Evolutionary conservation across 108 stramenopile genomes (phyloP).

Genomic region (Fragilaria radians): DNA sequence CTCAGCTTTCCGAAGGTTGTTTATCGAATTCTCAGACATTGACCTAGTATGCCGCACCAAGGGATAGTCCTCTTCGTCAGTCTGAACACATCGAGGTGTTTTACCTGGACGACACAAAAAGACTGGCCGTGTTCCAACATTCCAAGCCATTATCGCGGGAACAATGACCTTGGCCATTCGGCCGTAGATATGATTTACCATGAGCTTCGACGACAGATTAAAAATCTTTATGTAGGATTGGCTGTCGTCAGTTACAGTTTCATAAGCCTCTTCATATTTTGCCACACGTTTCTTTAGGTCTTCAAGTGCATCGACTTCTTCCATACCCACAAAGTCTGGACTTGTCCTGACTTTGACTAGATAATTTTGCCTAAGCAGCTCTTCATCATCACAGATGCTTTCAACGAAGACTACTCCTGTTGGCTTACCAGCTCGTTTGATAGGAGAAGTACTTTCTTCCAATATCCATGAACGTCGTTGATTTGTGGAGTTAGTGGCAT

Average conservation of each 20-base stretch:
- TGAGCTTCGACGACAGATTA: conserved; percentile 81
- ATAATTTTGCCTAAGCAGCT: conserved; percentile 70
- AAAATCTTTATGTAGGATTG: conserved; percentile 91
- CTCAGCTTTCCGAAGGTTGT: conserved; percentile 32
- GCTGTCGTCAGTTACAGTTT: conserved; percentile 89
- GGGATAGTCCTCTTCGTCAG: conserved; percentile 41
- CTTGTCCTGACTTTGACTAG: conserved; percentile 69
- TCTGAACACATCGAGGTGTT: conserved; percentile 41
- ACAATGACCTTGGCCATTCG: conserved; percentile 87
- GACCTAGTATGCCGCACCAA: conserved; percentile 1
- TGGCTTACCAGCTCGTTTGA: conserved; percentile 44
- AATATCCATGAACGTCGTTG: conserved; percentile 70
- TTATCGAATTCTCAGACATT: conserved; percentile 6
- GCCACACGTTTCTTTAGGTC: conserved; percentile 79
- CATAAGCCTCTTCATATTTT: conserved; percentile 90
- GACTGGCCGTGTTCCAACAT: conserved; percentile 84
- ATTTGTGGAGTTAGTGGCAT: conserved; percentile 95
- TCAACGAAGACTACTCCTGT: conserved; percentile 93
- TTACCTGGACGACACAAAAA: conserved; percentile 81
- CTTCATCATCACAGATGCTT: conserved; percentile 91
- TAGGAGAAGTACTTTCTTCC: conserved; percentile 61
- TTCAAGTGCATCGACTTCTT: conserved; percentile 54
- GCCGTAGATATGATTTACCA: conserved; percentile 67
- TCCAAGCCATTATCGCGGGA: conserved; percentile 87
- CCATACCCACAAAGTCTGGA: conserved; percentile 79